Base-by-base conservation (phyloP, 805 yeast genomes). In the Kluyveromyces lactis region DNA sequence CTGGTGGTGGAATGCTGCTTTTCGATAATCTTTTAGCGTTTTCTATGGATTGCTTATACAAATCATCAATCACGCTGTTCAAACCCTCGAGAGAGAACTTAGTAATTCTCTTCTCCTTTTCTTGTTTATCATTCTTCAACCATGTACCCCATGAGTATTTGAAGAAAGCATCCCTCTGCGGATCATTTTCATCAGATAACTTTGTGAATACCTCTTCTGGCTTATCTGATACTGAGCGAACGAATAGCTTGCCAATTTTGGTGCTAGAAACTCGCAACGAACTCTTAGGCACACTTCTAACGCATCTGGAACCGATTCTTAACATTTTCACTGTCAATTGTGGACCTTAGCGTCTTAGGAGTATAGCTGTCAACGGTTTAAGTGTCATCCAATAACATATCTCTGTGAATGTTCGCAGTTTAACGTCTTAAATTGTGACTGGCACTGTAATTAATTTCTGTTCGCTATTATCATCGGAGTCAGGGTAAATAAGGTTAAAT, bases 141-240 rank as follows among this genome's bases (percentile, higher is more conserved):
- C 97, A 90, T 5, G 95, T 74, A 35, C 98, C 98, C 95, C 97
- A 90, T 2, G 92, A 70, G 58, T 87, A 90, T 51, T 82, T 77
- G 68, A 86, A 90, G 54, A 92, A 85, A 31, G 76, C 69, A 41
- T 72, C 73, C 60, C 89, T 71, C 36, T 76, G 65, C 9, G 86
- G 86, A 54, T 82, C 89, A 29, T 68, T 62, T 41, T 75, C 74
- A 50, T 81, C 81, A 21, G 72, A 61, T 18, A 82, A 53, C 43
- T 69, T 70, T 39, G 89, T 81, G 48, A 59, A 63, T 3, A 55
- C 57, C 36, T 62, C 62, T n/a, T 61, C 53, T 23, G 64, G 58
- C 38, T 58, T 56, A 33, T 33, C 51, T 12, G 64, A 50, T 10
- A 63, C 51, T 11, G 35, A 48, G 41, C 69, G 63, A 8, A 32